Evolutionary conservation across 139 green algal species (phyloP).

Genomic region (Raphidocelis subcapitata): DNA sequence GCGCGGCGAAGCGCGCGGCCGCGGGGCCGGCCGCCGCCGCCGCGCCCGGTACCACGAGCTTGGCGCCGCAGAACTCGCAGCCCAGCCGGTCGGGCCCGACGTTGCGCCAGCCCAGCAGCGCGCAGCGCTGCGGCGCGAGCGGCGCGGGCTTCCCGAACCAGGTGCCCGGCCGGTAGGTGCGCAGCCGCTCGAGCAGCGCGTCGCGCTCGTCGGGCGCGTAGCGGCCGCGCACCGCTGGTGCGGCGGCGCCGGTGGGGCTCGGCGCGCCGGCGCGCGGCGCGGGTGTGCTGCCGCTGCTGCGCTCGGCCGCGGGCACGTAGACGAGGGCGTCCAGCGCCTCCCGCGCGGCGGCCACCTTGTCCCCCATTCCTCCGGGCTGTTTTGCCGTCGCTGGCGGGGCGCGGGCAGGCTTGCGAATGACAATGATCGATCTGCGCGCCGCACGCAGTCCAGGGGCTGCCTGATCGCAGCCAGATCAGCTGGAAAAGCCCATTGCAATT

Average conservation of each 20-base stretch:
- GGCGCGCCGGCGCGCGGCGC: background rate
- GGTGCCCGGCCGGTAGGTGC: conserved; percentile 57
- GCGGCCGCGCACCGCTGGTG: background rate
- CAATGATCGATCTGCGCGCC: no score
- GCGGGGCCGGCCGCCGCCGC: conserved; percentile 20
- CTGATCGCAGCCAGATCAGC: no score
- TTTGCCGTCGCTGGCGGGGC: no score
- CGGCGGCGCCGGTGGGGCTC: background rate
- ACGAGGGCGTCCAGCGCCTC: background rate
- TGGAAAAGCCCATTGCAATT: no score
- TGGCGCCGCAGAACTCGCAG: conserved; percentile 60
- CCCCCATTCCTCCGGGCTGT: background rate
- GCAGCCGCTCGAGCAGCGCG: conserved; percentile 59
- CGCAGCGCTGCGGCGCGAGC: conserved; percentile 52
- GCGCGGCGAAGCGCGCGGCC: background rate
- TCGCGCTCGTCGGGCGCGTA: conserved; percentile 48
- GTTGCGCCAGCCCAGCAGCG: conserved; percentile 66
- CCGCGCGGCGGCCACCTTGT: background rate
- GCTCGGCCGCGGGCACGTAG: background rate
- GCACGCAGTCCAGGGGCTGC: no score
- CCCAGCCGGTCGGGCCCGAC: conserved; percentile 50
- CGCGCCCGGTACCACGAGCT: conserved; percentile 44
- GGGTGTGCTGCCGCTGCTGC: background rate
- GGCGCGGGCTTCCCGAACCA: conserved; percentile 71
- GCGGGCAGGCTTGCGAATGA: no score